Percentiles rank a stretch among this genome's conserved stretches.
Conservation (phyloP, 768 basidiomycete genomes). For the Auricularia cornea region DNA sequence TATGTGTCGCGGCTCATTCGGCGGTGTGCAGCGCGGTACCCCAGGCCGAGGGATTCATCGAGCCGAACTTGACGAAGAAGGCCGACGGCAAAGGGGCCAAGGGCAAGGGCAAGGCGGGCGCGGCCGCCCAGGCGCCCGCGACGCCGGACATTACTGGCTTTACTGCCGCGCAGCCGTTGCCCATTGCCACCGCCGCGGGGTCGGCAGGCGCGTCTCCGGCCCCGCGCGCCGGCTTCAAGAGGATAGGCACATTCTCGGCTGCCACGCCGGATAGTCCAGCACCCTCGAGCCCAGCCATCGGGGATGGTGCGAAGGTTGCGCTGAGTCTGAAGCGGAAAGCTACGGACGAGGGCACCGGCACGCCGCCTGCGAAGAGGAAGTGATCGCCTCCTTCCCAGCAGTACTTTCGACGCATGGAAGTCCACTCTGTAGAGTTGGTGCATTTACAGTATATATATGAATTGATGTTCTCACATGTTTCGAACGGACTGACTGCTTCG, state of each 20-base stretch:
- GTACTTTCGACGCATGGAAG: too few species aligned
- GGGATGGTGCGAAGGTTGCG: slow-evolving; percentile 64
- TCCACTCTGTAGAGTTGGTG: too few species aligned
- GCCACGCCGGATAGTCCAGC: neutral
- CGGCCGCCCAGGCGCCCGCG: slow-evolving; percentile 34
- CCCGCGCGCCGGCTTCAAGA: slow-evolving; percentile 12
- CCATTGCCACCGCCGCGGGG: slow-evolving; percentile 72
- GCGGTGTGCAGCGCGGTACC: slow-evolving; percentile 60
- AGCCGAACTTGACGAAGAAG: slow-evolving; percentile 77
- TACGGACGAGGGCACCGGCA: slow-evolving; percentile 54
- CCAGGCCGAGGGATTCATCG: slow-evolving; percentile 74
- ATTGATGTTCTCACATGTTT: too few species aligned
- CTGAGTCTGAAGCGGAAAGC: slow-evolving; percentile 84
- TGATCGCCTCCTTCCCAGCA: too few species aligned
- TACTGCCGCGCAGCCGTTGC: slow-evolving; percentile 55
- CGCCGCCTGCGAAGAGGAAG: slow-evolving; percentile 56
- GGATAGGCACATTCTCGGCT: neutral
- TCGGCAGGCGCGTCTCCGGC: slow-evolving; percentile 46
- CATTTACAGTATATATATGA: too few species aligned
- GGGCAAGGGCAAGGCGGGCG: slow-evolving; percentile 34
- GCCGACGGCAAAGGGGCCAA: slow-evolving; percentile 77
- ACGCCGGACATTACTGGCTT: slow-evolving; percentile 42
- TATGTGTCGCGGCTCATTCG: slow-evolving; percentile 9
- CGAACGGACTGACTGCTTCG: too few species aligned
- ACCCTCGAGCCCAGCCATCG: slow-evolving; percentile 17